Base-by-base conservation (phyloP, 73 alveolate species). In the Paraurostyla sp. region DNA sequence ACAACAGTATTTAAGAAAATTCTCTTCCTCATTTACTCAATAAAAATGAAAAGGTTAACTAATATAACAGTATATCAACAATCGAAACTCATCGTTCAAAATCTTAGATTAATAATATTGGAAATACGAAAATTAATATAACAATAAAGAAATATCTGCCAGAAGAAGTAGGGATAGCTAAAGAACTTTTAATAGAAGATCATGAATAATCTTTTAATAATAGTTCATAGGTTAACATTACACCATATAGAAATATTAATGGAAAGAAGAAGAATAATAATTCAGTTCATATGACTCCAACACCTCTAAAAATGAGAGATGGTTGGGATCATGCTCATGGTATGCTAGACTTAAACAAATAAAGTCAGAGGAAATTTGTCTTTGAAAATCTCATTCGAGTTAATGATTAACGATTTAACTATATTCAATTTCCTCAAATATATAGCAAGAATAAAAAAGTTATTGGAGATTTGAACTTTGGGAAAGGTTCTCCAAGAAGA, bases 301-400 rank as follows among this genome's bases (percentile, higher is more conserved):
- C 65, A 9, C 84, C 84, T 16, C n/a, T 15, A 69, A 69, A 69
- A 43, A 41, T 69, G 63, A 69, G 84, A 69, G 65, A 69, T 9
- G 84, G 84, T 40, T 69, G 84, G 84, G 42, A 69, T 38, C 29
- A 69, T 69, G 84, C 46, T 40, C 84, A 69, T 69, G 84, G 84
- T 9, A 41, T 69, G 62, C 38, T 69, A 11, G 84, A 69, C 25
- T 38, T 69, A 69, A 69, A 69, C 25, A 69, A 69, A 69, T 69
- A 69, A 69, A 35, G 41, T n/a, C 18, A 69, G 41, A 38, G 84
- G 23, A 69, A 69, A 69, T 69, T 69, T 69, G 84, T 69, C 18
- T 69, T 69, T 69, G 84, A 69, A 40, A 69, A 69, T 43, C n/a
- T 69, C 20, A 69, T 69, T n/a, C 29, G 62, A 36, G 33, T 69